These are phyloP conservation scores for Entomortierella beljakovae DNA, from an alignment of 192 early-diverging fungal species.

Conservation along the genomic window DNA sequence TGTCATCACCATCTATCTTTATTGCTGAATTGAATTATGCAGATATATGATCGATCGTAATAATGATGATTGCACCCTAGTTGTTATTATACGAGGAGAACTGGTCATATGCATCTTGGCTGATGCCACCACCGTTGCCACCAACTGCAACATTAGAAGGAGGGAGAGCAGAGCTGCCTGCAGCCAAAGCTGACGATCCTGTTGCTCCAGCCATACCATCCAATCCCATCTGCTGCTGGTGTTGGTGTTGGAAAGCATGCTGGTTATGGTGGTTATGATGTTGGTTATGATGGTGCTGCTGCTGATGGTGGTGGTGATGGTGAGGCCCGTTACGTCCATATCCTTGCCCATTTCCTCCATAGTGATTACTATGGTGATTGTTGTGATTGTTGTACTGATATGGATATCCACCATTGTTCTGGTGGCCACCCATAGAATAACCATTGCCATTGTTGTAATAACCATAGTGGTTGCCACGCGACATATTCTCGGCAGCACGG, in stretches of 20 bases:
- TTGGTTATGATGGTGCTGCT: constrained; percentile 28
- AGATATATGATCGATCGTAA: no score
- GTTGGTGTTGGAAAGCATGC: constrained; percentile 17
- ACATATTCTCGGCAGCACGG: constrained; percentile 64
- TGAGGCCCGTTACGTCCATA: constrained; percentile 38
- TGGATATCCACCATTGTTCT: constrained; percentile 49
- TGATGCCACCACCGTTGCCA: constrained; percentile 28
- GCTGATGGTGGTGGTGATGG: constrained; percentile 46
- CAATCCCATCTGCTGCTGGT: constrained; percentile 27
- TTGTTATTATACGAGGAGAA: constrained; percentile 28
- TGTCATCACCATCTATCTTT: no score
- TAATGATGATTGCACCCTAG: constrained; percentile 24
- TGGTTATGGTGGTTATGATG: constrained; percentile 19
- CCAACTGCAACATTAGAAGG: constrained; percentile 29
- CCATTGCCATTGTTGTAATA: constrained; percentile 51
- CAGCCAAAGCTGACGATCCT: constrained; percentile 47
- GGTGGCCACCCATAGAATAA: constrained; percentile 42
- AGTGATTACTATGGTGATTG: constrained; percentile 37
- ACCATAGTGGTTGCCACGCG: constrained; percentile 50
- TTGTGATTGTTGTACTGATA: constrained; percentile 47
- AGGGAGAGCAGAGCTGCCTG: constrained; percentile 43
- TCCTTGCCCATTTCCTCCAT: constrained; percentile 43
- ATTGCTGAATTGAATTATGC: no score
- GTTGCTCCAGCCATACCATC: constrained; percentile 34
- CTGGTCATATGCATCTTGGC: constrained; percentile 39